Evolutionary conservation across 306 rosid species (phyloP).

Genomic region (Cicer arietinum): DNA sequence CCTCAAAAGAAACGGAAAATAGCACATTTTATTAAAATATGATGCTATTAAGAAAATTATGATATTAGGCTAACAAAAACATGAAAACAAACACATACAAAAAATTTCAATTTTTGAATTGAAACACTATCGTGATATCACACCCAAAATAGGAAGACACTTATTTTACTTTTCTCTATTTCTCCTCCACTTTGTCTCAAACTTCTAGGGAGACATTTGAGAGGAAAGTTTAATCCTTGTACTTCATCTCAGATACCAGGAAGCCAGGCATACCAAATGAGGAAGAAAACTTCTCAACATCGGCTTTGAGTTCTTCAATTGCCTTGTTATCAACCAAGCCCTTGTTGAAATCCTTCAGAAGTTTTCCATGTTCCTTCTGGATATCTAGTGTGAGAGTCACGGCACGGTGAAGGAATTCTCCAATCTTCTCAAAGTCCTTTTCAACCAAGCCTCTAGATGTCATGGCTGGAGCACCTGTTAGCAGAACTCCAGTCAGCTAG

Average conservation of each 20-base stretch:
- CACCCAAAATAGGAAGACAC: slow-evolving; percentile 18
- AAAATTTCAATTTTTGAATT: slow-evolving; percentile 16
- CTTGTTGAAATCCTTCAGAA: slow-evolving; percentile 97
- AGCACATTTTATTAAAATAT: slow-evolving; percentile 19
- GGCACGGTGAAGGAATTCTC: slow-evolving; percentile 92
- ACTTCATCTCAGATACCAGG: slow-evolving; percentile 78
- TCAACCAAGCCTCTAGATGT: slow-evolving; percentile 92
- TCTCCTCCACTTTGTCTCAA: not conserved
- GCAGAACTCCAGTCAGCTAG: slow-evolving; percentile 28
- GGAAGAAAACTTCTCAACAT: slow-evolving; percentile 85
- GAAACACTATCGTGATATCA: slow-evolving; percentile 13
- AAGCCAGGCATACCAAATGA: slow-evolving; percentile 93
- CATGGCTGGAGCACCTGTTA: slow-evolving; percentile 93
- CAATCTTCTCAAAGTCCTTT: slow-evolving; percentile 95
- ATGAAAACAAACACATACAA: slow-evolving; percentile 3
- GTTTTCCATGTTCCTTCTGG: slow-evolving; percentile 91
- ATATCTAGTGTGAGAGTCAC: slow-evolving; percentile 73
- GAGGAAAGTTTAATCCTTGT: slow-evolving; percentile 62
- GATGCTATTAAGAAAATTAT: slow-evolving; percentile 25
- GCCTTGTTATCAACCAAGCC: slow-evolving; percentile 86
- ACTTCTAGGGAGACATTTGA: slow-evolving; percentile 22
- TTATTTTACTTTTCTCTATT: slow-evolving; percentile 28
- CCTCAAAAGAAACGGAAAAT: slow-evolving; percentile 1
- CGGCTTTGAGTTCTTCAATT: slow-evolving; percentile 75
- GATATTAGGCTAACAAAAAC: slow-evolving; percentile 36